Percentiles rank a stretch among this genome's conserved stretches.
Conservation (phyloP, 805 yeast species). For the Yarrowia bubula region DNA sequence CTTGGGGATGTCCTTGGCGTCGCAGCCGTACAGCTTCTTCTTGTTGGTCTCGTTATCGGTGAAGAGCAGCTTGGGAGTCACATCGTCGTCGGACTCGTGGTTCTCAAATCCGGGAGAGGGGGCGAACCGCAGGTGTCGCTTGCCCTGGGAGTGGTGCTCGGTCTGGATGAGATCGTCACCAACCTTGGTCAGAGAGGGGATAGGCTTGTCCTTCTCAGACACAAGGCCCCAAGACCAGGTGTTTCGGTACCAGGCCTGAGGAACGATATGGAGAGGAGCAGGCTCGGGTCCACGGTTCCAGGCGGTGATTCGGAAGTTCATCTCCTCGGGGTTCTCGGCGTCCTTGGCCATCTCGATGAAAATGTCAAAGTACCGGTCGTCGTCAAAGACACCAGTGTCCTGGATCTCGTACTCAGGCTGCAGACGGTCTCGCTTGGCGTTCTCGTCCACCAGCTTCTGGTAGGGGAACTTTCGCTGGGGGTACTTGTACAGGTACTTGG, state of each 20-base stretch:
- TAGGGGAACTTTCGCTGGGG: slow-evolving; percentile 88
- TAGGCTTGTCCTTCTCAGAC: slow-evolving; percentile 43
- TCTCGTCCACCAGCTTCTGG: slow-evolving; percentile 65
- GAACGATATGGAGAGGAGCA: slow-evolving; percentile 85
- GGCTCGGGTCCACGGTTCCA: slow-evolving; percentile 77
- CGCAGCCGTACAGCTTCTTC: slow-evolving; percentile 54
- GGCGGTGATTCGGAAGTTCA: slow-evolving; percentile 81
- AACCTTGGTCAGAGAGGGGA: slow-evolving; percentile 32
- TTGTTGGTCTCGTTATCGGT: slow-evolving; percentile 89
- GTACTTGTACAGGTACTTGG: slow-evolving; percentile 87
- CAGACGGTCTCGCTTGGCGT: slow-evolving; percentile 58
- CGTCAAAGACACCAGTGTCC: slow-evolving; percentile 67
- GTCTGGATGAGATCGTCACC: slow-evolving; percentile 50
- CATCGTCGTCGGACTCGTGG: slow-evolving; percentile 51
- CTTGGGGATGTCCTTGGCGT: slow-evolving; percentile 56
- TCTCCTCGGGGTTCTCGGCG: slow-evolving; percentile 73
- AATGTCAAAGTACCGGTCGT: slow-evolving; percentile 79
- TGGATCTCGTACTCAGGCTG: slow-evolving; percentile 78
- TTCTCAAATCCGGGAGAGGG: slow-evolving; percentile 69
- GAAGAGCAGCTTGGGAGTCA: slow-evolving; percentile 73
- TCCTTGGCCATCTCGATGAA: slow-evolving; percentile 88
- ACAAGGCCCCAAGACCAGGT: slow-evolving; percentile 91
- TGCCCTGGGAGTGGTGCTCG: slow-evolving; percentile 68
- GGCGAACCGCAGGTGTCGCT: slow-evolving; percentile 64
- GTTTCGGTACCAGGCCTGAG: slow-evolving; percentile 81